phyloP scores from a whole-genome alignment of 257 asterid genomes.

The Nicotiana paniculata region DNA sequence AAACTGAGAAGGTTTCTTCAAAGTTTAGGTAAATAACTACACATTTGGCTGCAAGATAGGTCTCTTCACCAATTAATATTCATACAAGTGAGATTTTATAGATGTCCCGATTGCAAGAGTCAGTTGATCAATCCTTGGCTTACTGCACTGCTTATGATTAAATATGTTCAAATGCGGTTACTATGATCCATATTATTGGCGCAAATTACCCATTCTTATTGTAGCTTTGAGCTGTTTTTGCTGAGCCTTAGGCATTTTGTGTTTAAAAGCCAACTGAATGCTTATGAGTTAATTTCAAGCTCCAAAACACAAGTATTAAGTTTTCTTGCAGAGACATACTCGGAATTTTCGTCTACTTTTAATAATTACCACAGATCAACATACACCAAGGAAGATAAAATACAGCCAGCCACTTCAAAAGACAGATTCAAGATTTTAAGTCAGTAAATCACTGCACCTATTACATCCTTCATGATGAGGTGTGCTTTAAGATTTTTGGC shows the following conservation, averaged over 20 bases:
- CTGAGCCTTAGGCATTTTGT: neutral
- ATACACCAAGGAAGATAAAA: neutral
- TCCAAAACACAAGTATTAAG: neutral
- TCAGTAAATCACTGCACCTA: neutral
- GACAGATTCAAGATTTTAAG: neutral
- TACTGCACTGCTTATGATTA: too few species aligned
- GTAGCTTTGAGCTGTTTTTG: neutral
- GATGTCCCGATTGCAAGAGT: too few species aligned
- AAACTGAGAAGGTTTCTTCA: too few species aligned
- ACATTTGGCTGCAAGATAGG: neutral
- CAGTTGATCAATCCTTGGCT: too few species aligned
- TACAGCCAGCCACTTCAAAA: neutral
- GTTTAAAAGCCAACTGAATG: neutral
- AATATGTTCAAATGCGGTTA: neutral
- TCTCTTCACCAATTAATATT: too few species aligned
- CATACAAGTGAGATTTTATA: too few species aligned
- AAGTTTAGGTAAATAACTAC: neutral
- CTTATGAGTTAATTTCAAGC: neutral
- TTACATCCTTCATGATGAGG: neutral
- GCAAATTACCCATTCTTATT: too few species aligned
- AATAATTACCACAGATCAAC: neutral
- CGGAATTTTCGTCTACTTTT: neutral
- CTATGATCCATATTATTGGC: neutral
- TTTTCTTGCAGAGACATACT: neutral
- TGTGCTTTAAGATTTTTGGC: neutral